These are phyloP conservation scores for Russula ochroleuca DNA, from an alignment of 768 basidiomycete genomes.

Conservation along the genomic window DNA sequence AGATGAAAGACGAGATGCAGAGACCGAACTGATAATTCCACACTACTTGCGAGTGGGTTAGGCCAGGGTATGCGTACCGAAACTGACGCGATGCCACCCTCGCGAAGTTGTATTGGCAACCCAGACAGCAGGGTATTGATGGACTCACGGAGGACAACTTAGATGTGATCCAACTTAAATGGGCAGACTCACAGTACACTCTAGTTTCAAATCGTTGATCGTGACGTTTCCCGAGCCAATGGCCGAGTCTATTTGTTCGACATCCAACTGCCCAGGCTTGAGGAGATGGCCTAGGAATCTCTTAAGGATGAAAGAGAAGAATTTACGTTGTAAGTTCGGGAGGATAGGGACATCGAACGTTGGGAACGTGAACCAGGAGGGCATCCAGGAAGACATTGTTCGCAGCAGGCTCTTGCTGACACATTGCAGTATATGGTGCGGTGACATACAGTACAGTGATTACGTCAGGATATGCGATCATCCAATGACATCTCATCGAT, in stretches of 20 bases:
- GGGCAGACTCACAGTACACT: slow-evolving; percentile 55
- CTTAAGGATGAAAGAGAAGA: slow-evolving; percentile 85
- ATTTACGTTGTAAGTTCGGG: slow-evolving; percentile 74
- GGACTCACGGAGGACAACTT: slow-evolving; percentile 46
- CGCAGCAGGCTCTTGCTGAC: not conserved
- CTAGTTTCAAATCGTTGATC: slow-evolving; percentile 76
- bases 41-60: slow-evolving; percentile 69
- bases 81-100: slow-evolving; percentile 70
- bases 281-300: slow-evolving; percentile 80
- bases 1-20: slow-evolving; percentile 64
- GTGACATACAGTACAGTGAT: not conserved
- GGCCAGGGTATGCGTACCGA: slow-evolving; percentile 82
- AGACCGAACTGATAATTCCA: slow-evolving; percentile 66
- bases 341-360: slow-evolving; percentile 62
- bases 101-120: slow-evolving; percentile 62
- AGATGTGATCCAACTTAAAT: slow-evolving; percentile 22
- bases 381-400: slow-evolving; percentile 36
- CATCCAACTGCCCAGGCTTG: slow-evolving; percentile 84
- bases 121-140: slow-evolving; percentile 66
- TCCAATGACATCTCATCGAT: no score
- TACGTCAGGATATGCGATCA: slow-evolving; percentile 8
- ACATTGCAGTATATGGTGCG: not conserved
- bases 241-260: slow-evolving; percentile 84
- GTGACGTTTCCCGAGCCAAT: slow-evolving; percentile 89
- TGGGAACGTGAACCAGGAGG: slow-evolving; percentile 54